Percentiles rank a stretch among this genome's conserved stretches.
Conservation (phyloP, 2,329 filamentous ascomycete species). For the Bipolaris zeicola region DNA sequence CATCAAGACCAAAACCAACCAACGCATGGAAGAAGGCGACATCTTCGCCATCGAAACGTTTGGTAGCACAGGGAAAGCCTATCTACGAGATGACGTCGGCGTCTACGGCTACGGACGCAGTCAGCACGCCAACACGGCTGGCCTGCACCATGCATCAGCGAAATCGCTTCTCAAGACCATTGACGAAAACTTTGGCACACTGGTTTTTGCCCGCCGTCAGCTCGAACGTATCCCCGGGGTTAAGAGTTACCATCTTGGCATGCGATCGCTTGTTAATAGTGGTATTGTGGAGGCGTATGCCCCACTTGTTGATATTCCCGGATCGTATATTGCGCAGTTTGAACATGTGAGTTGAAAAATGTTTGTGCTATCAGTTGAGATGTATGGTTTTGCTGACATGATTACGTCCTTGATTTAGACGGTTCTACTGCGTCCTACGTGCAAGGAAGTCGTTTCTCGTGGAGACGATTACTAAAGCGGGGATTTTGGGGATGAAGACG, state of each 20-base stretch:
- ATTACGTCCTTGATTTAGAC: constrained; percentile 29
- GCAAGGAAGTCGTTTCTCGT: constrained; percentile 86
- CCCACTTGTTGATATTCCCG: constrained; percentile 85
- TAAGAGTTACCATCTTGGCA: constrained; percentile 88
- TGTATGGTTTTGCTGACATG: not conserved
- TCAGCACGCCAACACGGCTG: constrained; percentile 70
- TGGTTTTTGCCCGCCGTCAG: constrained; percentile 88
- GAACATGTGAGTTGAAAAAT: constrained; percentile 75
- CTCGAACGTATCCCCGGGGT: constrained; percentile 79
- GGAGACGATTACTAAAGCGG: constrained; percentile 75
- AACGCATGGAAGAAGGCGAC: constrained; percentile 97
- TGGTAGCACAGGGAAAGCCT: constrained; percentile 86
- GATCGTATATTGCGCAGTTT: constrained; percentile 90
- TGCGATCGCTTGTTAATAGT: constrained; percentile 79
- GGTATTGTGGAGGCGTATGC: constrained; percentile 90
- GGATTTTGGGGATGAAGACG: not conserved
- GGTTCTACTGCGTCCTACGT: constrained; percentile 47
- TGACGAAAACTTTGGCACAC: constrained; percentile 91
- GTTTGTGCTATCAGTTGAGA: not conserved
- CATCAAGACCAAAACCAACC: constrained; percentile 80
- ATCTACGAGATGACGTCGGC: constrained; percentile 77
- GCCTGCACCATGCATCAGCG: constrained; percentile 76
- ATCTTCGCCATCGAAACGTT: constrained; percentile 96
- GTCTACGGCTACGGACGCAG: constrained; percentile 69
- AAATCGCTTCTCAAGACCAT: constrained; percentile 84